Percentiles rank a stretch among this genome's conserved stretches.
Conservation (phyloP, 2,329 filamentous ascomycete genomes). For the Penicillium glabrum region DNA sequence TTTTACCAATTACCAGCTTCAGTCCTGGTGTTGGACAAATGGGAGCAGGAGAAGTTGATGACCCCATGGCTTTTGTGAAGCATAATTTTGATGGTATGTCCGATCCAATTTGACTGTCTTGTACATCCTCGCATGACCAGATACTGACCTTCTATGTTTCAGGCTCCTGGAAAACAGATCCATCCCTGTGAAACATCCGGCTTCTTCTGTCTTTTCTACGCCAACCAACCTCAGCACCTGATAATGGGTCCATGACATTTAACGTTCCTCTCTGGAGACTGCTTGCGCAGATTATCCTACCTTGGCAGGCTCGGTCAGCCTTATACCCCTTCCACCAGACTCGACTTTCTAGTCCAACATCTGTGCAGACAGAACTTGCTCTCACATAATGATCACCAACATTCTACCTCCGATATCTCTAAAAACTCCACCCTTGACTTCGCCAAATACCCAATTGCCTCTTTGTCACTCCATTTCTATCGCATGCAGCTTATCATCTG, state of each 20-base stretch:
- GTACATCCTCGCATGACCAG: neutral
- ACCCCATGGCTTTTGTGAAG: constrained; percentile 96
- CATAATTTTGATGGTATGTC: constrained; percentile 85
- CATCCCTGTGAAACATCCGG: constrained; percentile 25
- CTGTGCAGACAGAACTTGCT: neutral
- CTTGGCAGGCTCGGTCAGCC: neutral
- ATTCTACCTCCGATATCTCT: neutral
- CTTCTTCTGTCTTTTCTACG: neutral
- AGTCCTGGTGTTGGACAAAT: constrained; percentile 93
- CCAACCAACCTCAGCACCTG: neutral
- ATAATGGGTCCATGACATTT: neutral
- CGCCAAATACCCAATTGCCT: neutral
- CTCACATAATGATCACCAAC: neutral
- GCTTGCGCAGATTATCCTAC: neutral
- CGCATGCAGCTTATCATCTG: neutral
- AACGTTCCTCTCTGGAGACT: neutral
- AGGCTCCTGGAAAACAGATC: constrained; percentile 42
- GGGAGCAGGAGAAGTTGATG: constrained; percentile 82
- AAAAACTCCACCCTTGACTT: neutral
- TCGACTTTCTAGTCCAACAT: neutral
- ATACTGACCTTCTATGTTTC: constrained; percentile 10
- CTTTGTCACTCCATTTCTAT: neutral
- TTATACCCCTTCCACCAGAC: neutral
- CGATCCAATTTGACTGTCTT: neutral
- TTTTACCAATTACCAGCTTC: constrained; percentile 95